Base-by-base conservation (phyloP, 139 green algal genomes). In the Chlamydomonas urium region DNA sequence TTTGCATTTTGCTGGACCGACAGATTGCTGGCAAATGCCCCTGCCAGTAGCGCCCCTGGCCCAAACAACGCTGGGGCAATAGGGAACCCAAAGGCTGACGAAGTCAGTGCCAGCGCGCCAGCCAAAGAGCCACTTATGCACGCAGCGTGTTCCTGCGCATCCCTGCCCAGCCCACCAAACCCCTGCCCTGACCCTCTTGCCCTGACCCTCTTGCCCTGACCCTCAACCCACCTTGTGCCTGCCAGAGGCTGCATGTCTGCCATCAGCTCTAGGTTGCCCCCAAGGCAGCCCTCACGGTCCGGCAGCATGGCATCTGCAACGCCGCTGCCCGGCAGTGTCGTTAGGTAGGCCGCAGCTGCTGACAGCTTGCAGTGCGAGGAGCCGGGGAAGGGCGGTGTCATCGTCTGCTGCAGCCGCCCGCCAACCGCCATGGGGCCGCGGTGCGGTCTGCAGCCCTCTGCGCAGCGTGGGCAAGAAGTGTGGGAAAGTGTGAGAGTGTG, bases 381-480 rank as follows among this genome's bases (percentile, higher is more conserved):
- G 19, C 4, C 60, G 10, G 32, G 32, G 5, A 67, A 23, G 5
- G 19, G 32, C 6, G 19, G 42, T 6, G 10, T 26, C 32, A 45
- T 6, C 31, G 73, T 79, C 69, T 88, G 69, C 73, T 88, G 82
- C 34, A 85, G 34, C 29, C 79, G 67, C 42, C 77, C 66, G 8
- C 82, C 82, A 36, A 85, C 48, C 1, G 78, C 78, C 36, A 78
- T 50, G 35, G 82, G 78, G 17, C 82, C 82, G 24, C 76, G 78
- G 53, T 59, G 38, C 4, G 32, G 23, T 2, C 8, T 59, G 42
- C 21, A 3, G 19, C 26, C 24, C 38, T 60, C 31, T 71, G 17
- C 26, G 48, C 17, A 32, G 60, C 3, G 23, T 23, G 33, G 35
- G 34, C 10, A 14, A 21, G 60, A 3, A 19, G 33, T 26, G 6